Conservation (phyloP, 805 yeast species). For the Babjeviella inositovora region DNA sequence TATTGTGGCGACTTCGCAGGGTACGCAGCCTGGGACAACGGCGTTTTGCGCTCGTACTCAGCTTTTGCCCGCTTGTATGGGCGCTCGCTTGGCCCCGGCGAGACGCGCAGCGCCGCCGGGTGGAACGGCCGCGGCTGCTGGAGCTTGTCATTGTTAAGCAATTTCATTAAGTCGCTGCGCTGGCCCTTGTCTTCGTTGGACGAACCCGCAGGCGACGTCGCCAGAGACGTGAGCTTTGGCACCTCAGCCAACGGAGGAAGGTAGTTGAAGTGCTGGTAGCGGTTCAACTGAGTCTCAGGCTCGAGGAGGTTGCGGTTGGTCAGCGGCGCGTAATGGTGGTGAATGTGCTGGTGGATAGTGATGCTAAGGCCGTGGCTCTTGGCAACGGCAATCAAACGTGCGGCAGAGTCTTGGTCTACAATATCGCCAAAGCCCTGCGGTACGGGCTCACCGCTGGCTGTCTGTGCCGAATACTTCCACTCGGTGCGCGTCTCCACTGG, state of each 20-base stretch:
- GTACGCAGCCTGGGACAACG: too few species aligned
- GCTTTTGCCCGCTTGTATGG: too few species aligned
- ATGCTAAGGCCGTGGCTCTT: constrained; percentile 37
- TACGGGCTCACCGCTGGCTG: constrained; percentile 24
- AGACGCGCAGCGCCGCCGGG: too few species aligned
- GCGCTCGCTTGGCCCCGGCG: too few species aligned
- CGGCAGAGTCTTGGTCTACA: constrained; percentile 33
- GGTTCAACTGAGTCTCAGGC: constrained; percentile 35
- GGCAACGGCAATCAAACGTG: constrained; percentile 43
- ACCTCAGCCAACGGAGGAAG: constrained; percentile 56
- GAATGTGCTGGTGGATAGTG: constrained; percentile 75
- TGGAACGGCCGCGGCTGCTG: constrained; percentile 1
- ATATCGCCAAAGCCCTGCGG: constrained; percentile 30
- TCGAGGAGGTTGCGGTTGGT: constrained; percentile 13
- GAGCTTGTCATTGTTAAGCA: constrained; percentile 20
- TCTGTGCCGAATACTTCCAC: constrained; percentile 44
- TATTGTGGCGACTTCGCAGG: not conserved
- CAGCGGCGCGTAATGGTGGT: constrained; percentile 53
- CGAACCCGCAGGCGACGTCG: constrained; percentile 17
- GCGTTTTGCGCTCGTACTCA: too few species aligned
- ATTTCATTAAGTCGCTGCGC: constrained; percentile 24
- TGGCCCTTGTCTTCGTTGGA: constrained; percentile 5
- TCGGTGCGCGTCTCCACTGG: constrained; percentile 22
- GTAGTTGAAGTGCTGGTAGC: constrained; percentile 62
- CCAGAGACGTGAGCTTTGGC: constrained; percentile 52